Evolutionary conservation across 257 asterid genomes (phyloP).

Genomic region (Cynanchum wilfordii): DNA sequence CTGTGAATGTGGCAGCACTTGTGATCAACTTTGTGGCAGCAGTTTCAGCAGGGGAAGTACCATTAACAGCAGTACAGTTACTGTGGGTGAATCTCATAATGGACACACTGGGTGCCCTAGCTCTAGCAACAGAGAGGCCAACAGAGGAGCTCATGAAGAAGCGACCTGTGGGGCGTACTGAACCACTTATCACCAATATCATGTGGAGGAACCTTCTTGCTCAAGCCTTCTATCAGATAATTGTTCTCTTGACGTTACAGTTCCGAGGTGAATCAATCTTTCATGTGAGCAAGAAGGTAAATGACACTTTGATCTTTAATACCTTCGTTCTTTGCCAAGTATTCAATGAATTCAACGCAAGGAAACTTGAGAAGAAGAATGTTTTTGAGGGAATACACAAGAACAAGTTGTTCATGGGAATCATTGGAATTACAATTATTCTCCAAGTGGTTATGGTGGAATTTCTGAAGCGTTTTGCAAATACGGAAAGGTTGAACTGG

Average conservation of each 20-base stretch:
- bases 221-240: constrained; percentile 39
- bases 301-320: constrained; percentile 51
- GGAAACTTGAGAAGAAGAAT: constrained; percentile 52
- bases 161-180: constrained; percentile 39
- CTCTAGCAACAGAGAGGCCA: constrained; percentile 49
- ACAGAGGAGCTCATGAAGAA: constrained; percentile 38
- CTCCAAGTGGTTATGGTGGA: constrained; percentile 69
- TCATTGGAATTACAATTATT: constrained; percentile 39
- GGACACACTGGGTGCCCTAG: constrained; percentile 49
- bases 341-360: constrained; percentile 56
- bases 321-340: constrained; percentile 55
- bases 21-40: constrained; percentile 57
- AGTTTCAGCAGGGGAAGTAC: constrained; percentile 53
- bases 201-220: constrained; percentile 52
- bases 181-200: constrained; percentile 37
- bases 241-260: constrained; percentile 29
- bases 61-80: constrained; percentile 61
- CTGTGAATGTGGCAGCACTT: constrained; percentile 48
- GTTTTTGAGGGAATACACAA: constrained; percentile 46
- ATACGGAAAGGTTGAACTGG: constrained; percentile 55
- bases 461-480: constrained; percentile 50
- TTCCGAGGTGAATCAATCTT: constrained; percentile 37
- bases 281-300: constrained; percentile 25
- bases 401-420: constrained; percentile 53
- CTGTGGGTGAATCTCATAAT: constrained; percentile 45